A percentile compares a stretch with the other conserved stretches of the same genome.
Conservation (phyloP, 441 rosid genomes). For the Gossypium trilobum region DNA sequence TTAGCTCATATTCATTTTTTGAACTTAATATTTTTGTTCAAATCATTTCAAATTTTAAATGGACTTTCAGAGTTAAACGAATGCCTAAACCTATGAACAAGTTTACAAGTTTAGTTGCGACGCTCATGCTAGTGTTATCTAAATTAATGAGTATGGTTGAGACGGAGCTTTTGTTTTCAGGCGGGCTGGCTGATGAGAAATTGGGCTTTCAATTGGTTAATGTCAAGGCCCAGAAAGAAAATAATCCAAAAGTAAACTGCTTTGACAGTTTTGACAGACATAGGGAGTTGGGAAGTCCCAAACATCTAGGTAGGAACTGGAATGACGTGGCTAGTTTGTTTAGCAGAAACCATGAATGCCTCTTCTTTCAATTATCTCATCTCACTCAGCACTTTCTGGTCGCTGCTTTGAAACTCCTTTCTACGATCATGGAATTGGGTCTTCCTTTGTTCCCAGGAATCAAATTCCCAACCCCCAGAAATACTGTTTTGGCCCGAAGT, state of each 20-base stretch:
- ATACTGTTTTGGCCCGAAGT: slow-evolving; percentile 31
- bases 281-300: neutral
- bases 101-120: no score
- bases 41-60: no score
- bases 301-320: neutral
- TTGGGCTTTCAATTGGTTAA: neutral
- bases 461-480: slow-evolving; percentile 17
- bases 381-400: neutral
- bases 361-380: neutral
- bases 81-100: no score
- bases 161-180: no score
- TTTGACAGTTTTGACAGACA: no score
- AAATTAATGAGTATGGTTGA: no score
- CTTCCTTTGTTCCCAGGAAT: slow-evolving; percentile 10
- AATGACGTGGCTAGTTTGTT: slow-evolving; percentile 26
- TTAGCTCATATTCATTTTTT: no score
- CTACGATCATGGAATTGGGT: slow-evolving; percentile 26
- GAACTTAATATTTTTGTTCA: no score
- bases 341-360: neutral
- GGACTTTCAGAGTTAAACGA: no score
- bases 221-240: neutral
- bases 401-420: neutral
- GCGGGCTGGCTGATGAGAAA: neutral
- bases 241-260: neutral
- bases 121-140: no score